These are phyloP conservation scores for Geoglossum cookeanum DNA, from an alignment of 2,329 filamentous ascomycete genomes.

Conservation along the genomic window DNA sequence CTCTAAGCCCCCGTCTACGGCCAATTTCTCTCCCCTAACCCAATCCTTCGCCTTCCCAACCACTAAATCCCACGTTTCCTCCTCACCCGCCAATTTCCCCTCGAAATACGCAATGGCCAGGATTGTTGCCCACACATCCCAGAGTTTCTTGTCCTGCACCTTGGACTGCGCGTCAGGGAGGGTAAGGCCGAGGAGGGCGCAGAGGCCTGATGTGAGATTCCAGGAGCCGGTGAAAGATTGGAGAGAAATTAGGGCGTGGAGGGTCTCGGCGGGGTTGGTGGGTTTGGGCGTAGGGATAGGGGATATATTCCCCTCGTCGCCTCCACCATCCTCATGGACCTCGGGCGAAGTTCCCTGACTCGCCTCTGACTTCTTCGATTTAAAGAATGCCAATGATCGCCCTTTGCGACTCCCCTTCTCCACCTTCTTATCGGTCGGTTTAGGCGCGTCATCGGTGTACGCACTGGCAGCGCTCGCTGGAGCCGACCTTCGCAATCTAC, in stretches of 20 bases:
- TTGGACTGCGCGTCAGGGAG: constrained; percentile 3
- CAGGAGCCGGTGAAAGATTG: constrained; percentile 39
- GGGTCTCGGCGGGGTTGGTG: constrained; percentile 9
- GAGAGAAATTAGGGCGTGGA: constrained; percentile 30
- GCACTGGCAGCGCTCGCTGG: too few species aligned
- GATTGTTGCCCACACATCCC: constrained; percentile 17
- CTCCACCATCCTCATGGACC: background rate
- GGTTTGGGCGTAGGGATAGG: background rate
- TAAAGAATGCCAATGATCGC: too few species aligned
- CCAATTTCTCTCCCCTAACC: constrained; percentile 18
- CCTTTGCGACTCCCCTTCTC: too few species aligned
- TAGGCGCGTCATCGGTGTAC: too few species aligned
- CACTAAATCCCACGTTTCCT: constrained; percentile 44
- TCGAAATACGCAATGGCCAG: constrained; percentile 32
- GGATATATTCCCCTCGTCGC: background rate
- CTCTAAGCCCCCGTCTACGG: background rate
- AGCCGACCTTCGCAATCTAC: too few species aligned
- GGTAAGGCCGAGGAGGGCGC: constrained; percentile 10
- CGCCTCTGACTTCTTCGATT: too few species aligned
- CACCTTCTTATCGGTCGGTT: too few species aligned
- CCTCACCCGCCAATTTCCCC: constrained; percentile 22
- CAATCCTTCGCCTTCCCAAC: constrained; percentile 38
- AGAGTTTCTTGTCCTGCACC: constrained; percentile 3
- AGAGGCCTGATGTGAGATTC: constrained; percentile 17
- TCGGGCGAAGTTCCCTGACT: too few species aligned